Percentiles rank a stretch among this genome's conserved stretches.
These are phyloP conservation scores for Lunularia cruciata DNA, from an alignment of 225 moss, liverwort and hornwort species.

Conservation along the genomic window DNA sequence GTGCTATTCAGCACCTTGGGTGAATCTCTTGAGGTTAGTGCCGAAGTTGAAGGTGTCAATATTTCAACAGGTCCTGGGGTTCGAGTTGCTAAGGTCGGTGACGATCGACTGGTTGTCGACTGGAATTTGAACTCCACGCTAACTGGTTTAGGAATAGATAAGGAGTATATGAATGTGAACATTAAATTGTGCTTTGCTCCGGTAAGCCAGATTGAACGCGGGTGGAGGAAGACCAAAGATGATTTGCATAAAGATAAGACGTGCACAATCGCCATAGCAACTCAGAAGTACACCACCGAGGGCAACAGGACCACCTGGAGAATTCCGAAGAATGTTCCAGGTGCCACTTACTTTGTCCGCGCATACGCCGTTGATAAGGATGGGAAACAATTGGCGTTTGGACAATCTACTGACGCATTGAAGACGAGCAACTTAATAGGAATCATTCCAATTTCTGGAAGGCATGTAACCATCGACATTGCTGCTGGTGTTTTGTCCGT, in stretches of 20 bases:
- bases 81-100: constrained; percentile 34
- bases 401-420: constrained; percentile 41
- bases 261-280: constrained; percentile 33
- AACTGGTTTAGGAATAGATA: constrained; percentile 23
- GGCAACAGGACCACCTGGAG: constrained; percentile 35
- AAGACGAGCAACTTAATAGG: constrained; percentile 47
- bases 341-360: constrained; percentile 57
- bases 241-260: constrained; percentile 57
- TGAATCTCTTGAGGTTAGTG: neutral
- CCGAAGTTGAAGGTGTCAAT: constrained; percentile 11
- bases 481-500: constrained; percentile 20
- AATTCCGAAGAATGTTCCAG: constrained; percentile 44
- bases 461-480: constrained; percentile 47
- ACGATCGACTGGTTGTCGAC: constrained; percentile 37
- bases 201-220: constrained; percentile 51
- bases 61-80: neutral
- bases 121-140: constrained; percentile 51
- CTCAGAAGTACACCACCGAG: constrained; percentile 27
- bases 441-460: constrained; percentile 56
- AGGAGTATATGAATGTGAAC: constrained; percentile 25
- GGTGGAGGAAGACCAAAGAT: constrained; percentile 52
- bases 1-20: constrained; percentile 18
- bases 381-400: constrained; percentile 47
- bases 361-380: constrained; percentile 47
- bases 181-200: constrained; percentile 66